These are phyloP conservation scores for Pythium aphanidermatum DNA, from an alignment of 352 stramenopile genomes.

Conservation along the genomic window DNA sequence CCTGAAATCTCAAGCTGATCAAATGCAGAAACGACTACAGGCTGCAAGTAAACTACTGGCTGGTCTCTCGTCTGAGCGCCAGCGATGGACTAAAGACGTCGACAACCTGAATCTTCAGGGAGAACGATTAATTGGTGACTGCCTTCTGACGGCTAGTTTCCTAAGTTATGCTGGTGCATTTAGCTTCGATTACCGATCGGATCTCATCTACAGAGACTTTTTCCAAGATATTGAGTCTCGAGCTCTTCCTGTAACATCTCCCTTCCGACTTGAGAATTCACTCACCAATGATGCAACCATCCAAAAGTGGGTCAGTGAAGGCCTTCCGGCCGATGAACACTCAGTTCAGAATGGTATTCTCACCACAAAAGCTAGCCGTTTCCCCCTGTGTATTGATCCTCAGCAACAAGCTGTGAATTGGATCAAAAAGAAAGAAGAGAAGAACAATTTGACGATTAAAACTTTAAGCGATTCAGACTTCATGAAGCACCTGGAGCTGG, in stretches of 20 bases:
- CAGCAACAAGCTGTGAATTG: slow-evolving; percentile 94
- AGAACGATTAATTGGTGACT: slow-evolving; percentile 86
- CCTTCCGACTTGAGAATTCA: slow-evolving; percentile 87
- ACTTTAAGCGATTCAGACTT: slow-evolving; percentile 93
- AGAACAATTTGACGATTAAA: slow-evolving; percentile 90
- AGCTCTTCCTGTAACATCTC: slow-evolving; percentile 77
- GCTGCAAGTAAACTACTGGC: slow-evolving; percentile 91
- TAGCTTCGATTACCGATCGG: slow-evolving; percentile 86
- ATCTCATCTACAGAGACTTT: slow-evolving; percentile 88
- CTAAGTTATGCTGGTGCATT: slow-evolving; percentile 89
- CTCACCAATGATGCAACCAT: slow-evolving; percentile 92
- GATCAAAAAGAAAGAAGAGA: slow-evolving; percentile 95
- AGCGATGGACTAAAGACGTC: slow-evolving; percentile 91
- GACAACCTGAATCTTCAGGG: slow-evolving; percentile 78
- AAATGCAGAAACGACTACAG: slow-evolving; percentile 93
- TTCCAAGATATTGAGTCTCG: slow-evolving; percentile 77
- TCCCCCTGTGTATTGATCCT: slow-evolving; percentile 94
- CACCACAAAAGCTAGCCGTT: slow-evolving; percentile 91
- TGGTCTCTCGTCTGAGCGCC: slow-evolving; percentile 87
- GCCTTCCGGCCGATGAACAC: slow-evolving; percentile 91
- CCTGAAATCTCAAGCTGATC: slow-evolving; percentile 88
- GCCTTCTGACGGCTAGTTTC: slow-evolving; percentile 87
- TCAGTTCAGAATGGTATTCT: slow-evolving; percentile 95
- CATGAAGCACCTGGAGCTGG: slow-evolving; percentile 94
- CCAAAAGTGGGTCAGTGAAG: slow-evolving; percentile 93